These are phyloP conservation scores for Neurospora sp. DNA, from an alignment of 495 filamentous ascomycete genomes.

Conservation along the genomic window DNA sequence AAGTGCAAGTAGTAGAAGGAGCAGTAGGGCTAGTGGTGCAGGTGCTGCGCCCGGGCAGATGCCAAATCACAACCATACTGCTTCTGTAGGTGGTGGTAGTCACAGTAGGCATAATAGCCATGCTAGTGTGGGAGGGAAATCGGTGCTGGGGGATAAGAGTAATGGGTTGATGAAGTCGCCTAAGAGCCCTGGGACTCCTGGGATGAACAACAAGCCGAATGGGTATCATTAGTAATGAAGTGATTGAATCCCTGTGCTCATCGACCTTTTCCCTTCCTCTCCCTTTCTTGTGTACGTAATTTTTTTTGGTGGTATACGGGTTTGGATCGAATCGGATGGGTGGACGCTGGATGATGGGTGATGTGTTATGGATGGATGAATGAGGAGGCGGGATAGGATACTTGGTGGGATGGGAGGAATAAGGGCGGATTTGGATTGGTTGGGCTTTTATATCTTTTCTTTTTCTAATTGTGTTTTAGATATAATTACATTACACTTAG, in stretches of 20 bases:
- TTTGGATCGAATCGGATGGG: not conserved
- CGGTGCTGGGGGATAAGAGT: conserved; percentile 16
- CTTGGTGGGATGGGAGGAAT: not conserved
- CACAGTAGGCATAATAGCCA: not conserved
- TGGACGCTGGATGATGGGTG: not conserved
- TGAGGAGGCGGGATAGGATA: not conserved
- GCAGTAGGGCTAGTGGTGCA: not conserved
- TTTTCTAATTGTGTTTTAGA: conserved; percentile 3
- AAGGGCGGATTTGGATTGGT: not conserved
- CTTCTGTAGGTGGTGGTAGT: not conserved
- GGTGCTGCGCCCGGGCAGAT: not conserved
- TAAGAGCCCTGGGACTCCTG: conserved; percentile 6
- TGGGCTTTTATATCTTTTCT: not conserved
- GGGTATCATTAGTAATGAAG: conserved; percentile 6
- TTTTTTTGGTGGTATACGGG: not conserved
- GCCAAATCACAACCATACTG: not conserved
- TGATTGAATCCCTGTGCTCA: not conserved
- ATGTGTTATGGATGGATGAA: not conserved
- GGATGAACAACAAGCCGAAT: not conserved
- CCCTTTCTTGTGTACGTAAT: not conserved
- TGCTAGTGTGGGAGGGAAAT: not conserved
- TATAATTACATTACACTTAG: not conserved
- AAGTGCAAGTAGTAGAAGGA: conserved; percentile 1
- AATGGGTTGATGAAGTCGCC: conserved; percentile 24
- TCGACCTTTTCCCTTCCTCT: not conserved